phyloP scores from a whole-genome alignment of 1,284 basidiomycete species.

The Tilletia horrida region DNA sequence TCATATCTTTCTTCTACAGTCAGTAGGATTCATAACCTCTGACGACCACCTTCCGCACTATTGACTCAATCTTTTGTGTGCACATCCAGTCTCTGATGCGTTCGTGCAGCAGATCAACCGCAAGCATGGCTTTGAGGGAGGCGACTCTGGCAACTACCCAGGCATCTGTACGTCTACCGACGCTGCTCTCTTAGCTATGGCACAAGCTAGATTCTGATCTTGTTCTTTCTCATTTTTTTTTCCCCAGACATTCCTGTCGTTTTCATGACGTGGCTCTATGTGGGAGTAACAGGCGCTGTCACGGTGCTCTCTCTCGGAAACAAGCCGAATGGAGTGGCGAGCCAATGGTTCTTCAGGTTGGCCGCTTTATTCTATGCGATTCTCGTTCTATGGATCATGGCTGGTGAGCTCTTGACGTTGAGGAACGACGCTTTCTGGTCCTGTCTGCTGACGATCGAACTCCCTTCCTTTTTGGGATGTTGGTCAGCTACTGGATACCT shows the following conservation, averaged over 20 bases:
- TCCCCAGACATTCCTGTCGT: slow-evolving; percentile 17
- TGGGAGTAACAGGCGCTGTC: slow-evolving; percentile 7
- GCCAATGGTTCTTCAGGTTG: slow-evolving; percentile 23
- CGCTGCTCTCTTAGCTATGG: not conserved
- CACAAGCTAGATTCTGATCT: not conserved
- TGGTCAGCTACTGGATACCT: slow-evolving; percentile 10
- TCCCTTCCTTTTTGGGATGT: too few species aligned
- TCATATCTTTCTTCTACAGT: slow-evolving; percentile 56
- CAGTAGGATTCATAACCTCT: not conserved
- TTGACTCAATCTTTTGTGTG: not conserved
- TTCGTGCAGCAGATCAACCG: slow-evolving; percentile 17
- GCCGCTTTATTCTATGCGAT: slow-evolving; percentile 21
- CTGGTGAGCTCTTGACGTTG: slow-evolving; percentile 1
- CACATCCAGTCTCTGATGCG: slow-evolving; percentile 7
- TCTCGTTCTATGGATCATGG: slow-evolving; percentile 14
- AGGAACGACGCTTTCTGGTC: too few species aligned
- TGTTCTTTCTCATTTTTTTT: not conserved
- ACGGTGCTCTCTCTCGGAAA: slow-evolving; percentile 20
- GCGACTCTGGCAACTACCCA: slow-evolving; percentile 9
- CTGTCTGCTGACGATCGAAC: too few species aligned
- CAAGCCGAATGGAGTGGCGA: slow-evolving; percentile 21
- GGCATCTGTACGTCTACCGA: not conserved
- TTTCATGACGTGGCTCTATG: slow-evolving; percentile 17
- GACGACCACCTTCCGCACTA: not conserved
- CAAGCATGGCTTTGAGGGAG: slow-evolving; percentile 9